Evolutionary conservation across 371 early-diverging fungal genomes (phyloP), one percentile per base, ranked within the genome.

Genomic region (Syncephalastrum racemosum): DNA sequence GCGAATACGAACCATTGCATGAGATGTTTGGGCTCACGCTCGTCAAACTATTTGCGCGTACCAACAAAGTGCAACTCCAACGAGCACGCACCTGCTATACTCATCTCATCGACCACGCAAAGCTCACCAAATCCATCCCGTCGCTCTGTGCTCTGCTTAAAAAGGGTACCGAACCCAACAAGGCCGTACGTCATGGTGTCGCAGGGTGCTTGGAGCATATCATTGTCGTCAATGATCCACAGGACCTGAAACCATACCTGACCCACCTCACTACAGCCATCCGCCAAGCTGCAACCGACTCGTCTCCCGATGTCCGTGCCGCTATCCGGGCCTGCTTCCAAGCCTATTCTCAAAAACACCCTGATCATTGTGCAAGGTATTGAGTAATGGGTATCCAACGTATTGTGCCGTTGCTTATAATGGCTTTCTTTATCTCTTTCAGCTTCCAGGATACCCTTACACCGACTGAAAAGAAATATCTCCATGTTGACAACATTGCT

Each of bases 41-140:
- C 2, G 49, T 79, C 49, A 71, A 73, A 24, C 70, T 81, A 10
- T 80, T 81, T 58, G 75, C 71, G 20, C 74, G 84, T n/a, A 78
- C 82, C n/a, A 84, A 81, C 59, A 84, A 84, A 59, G 74, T 80
- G 41, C 68, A 71, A 56, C 70, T 78, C 42, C 54, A 58, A 7
- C 73, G 78, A 36, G 67, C 75, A 12, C 54, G 73, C 41, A 70
- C 71, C 49, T 76, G 80, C 40, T 49, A 77, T 40, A 63, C 59
- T 18, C 67, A 67, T 12, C 71, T 79, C 0, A 71, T 81, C 41
- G 63, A 64, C 36, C 56, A 64, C 10, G 69, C 77, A 6, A 62
- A 74, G 39, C 19, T 79, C 2, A 56, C 71, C 8, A 50, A 57
- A 4, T 55, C 73, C 18, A 70, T 81, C 12, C 75, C 73, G 15